Base-by-base conservation (phyloP, 768 basidiomycete genomes). In the Basidioascus undulatus region DNA sequence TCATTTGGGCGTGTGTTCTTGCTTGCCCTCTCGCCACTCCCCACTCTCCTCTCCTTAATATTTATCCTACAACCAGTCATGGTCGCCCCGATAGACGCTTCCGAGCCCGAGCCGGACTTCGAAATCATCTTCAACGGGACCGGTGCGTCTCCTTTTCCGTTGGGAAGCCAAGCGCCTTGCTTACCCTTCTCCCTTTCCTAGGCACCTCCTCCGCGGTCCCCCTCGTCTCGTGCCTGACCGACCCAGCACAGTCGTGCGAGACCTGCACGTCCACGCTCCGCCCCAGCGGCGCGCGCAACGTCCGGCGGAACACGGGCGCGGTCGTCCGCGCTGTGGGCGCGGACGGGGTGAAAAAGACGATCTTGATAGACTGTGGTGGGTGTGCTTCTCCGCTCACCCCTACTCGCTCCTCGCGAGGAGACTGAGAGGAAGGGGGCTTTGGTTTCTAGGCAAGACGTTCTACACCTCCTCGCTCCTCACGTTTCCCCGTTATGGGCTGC, bases 121-220 rank as follows among this genome's bases (percentile, higher is more conserved):
- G 77, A 83, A 54, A 59, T 81, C 48, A 71, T 84, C 43, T 78
- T 83, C 55, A 68, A 82, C 24, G 81, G 81, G 39, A 84, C 79
- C 28, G n/a, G n/a, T n/a, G n/a, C n/a, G n/a, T n/a, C n/a, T n/a
- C n/a, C n/a, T n/a, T n/a, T n/a, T n/a, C n/a, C n/a, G n/a, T n/a
- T n/a, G n/a, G n/a, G n/a, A n/a, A n/a, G n/a, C n/a, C n/a, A n/a
- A n/a, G n/a, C n/a, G n/a, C n/a, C n/a, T n/a, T n/a, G n/a, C n/a
- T n/a, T n/a, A n/a, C n/a, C n/a, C n/a, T n/a, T n/a, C n/a, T n/a
- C n/a, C n/a, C n/a, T n/a, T n/a, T n/a, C n/a, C n/a, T n/a, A n/a
- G 81, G 79, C 38, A 76, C 74, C 23, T 82, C 80, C 8, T 70
- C 70, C 23, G 70, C 72, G 46, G 46, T 84, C 12, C 81, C 80